Evolutionary conservation across 1,284 basidiomycete genomes (phyloP), one percentile per base, ranked within the genome.

Genomic region (Pholiota adiposa): DNA sequence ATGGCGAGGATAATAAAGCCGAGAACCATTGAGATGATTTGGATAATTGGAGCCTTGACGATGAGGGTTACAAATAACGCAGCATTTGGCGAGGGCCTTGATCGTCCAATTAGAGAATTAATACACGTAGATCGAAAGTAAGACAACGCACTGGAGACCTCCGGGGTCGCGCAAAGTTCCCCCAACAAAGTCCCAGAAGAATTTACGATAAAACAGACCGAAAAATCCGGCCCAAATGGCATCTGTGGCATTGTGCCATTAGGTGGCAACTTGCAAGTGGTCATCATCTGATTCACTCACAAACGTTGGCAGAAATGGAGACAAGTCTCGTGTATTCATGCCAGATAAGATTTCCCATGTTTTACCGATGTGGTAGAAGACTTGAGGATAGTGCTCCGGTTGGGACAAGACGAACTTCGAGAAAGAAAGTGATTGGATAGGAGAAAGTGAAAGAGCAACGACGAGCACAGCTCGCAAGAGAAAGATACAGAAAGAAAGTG

Each of bases 151-250:
- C 93, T 94, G 89, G 34, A 93, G 63, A 62, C 92, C 92, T 75
- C 88, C 88, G 43, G 92, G 91, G 68, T 85, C 80, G 65, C 90
- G 87, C 61, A 89, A 65, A 67, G 80, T 87, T 52, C 90, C 90
- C 62, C 82, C 83, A 16, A 90, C 74, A 68, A 92, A 90, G 78
- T 96, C 94, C 88, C 90, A 95, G 77, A 95, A 93, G 82, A 92
- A 95, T 76, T 96, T 95, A 74, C 92, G 90, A 78, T 86, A 94
- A 66, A 91, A 79, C 12, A 94, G 74, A 19, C 86, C 93, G 77
- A 83, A 94, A 74, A 91, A 89, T 33, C 82, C 78, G 21, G 89
- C 86, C 93, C 92, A 94, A 3, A 93, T 77, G 58, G 87, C 84
- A 73, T 92, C 92, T 94, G 43, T 25, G 58, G 44, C 58, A 55